Evolutionary conservation across 108 stramenopile species (phyloP).

Genomic region (Fragilariopsis cylindrus): DNA sequence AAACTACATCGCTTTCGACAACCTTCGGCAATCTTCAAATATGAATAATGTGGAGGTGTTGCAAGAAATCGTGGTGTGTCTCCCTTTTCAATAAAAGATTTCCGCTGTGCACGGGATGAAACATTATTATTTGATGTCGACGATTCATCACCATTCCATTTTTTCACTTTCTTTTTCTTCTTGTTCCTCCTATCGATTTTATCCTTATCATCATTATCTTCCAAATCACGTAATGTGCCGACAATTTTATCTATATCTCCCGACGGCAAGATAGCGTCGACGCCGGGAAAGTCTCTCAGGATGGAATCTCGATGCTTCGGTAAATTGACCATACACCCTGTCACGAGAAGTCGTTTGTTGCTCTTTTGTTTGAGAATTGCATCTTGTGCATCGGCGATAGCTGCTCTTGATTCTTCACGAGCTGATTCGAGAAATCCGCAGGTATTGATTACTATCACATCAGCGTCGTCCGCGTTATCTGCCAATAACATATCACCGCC

Average conservation of each 20-base stretch:
- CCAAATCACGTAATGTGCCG: conserved; percentile 31
- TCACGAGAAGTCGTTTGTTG: conserved; percentile 28
- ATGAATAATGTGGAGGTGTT: conserved; percentile 49
- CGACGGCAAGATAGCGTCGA: conserved; percentile 40
- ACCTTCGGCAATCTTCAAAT: conserved; percentile 52
- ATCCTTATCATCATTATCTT: not conserved
- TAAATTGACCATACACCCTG: conserved; percentile 55
- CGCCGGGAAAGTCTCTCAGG: conserved; percentile 35
- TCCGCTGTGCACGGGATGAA: conserved; percentile 17
- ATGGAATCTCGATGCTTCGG: conserved; percentile 37
- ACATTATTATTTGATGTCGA: not conserved
- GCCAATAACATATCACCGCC: conserved; percentile 29
- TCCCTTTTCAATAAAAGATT: conserved; percentile 41
- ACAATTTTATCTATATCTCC: conserved; percentile 44
- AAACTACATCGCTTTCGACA: conserved; percentile 46
- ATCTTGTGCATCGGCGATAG: conserved; percentile 20
- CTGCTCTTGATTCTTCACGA: conserved; percentile 39
- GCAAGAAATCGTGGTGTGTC: conserved; percentile 45
- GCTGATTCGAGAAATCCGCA: conserved; percentile 53
- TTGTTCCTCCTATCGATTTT: not conserved
- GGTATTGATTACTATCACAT: conserved; percentile 47
- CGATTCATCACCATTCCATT: not conserved
- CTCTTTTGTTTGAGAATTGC: conserved; percentile 20
- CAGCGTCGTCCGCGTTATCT: conserved; percentile 24
- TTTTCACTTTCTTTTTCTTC: conserved; percentile 1